Evolutionary conservation across 106 monocot species (phyloP).

Genomic region (Phalaenopsis equestris): DNA sequence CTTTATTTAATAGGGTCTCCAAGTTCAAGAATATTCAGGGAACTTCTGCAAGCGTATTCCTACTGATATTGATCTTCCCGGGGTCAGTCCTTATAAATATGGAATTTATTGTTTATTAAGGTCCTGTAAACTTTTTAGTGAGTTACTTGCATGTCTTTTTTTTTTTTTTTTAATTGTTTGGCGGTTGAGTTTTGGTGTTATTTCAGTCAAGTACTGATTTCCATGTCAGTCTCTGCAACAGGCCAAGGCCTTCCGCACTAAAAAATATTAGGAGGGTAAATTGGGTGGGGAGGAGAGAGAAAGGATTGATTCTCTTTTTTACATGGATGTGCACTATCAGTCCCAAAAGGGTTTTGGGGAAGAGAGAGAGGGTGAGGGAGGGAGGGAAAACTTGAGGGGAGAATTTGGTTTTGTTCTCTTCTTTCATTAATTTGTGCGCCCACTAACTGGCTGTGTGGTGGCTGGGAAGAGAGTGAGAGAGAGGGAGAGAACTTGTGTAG

Average conservation of each 20-base stretch:
- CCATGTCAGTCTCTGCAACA: no score
- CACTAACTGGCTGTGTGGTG: no score
- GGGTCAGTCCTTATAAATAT: slow-evolving; percentile 23
- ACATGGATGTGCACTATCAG: not conserved
- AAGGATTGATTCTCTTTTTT: not conserved
- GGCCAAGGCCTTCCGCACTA: no score
- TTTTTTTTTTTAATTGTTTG: not conserved
- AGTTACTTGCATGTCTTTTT: not conserved
- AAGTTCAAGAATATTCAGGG: slow-evolving; percentile 73
- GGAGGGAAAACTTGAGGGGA: no score
- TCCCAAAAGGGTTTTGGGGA: no score
- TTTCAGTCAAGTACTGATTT: not conserved
- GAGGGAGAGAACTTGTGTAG: not conserved
- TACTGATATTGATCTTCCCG: slow-evolving; percentile 78
- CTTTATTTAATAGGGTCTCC: slow-evolving; percentile 33
- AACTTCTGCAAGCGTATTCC: slow-evolving; percentile 84
- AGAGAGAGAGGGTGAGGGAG: no score
- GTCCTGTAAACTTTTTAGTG: not conserved
- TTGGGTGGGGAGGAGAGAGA: not conserved
- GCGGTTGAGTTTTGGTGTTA: not conserved
- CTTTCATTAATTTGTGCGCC: no score
- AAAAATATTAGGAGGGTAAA: no score
- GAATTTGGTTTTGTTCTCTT: no score
- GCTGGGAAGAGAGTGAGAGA: not conserved
- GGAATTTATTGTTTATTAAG: not conserved